A percentile compares a stretch with the other conserved stretches of the same genome.
These are phyloP conservation scores for Nidularia sp. DNA, from an alignment of 768 basidiomycete genomes.

Conservation along the genomic window DNA sequence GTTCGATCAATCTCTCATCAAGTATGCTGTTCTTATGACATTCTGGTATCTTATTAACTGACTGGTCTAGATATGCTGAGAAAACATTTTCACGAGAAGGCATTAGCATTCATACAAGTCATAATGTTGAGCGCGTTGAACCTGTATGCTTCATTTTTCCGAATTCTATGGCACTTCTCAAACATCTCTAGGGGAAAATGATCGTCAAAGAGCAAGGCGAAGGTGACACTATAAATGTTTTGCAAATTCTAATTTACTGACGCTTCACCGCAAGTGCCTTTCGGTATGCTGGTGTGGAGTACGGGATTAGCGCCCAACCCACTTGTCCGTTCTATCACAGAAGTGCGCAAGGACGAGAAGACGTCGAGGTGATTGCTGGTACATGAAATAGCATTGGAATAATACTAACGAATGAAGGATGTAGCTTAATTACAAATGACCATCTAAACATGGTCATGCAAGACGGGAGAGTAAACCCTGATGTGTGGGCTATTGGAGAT, in stretches of 20 bases:
- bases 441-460: constrained; percentile 57
- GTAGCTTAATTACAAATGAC: constrained; percentile 42
- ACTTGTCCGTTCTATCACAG: constrained; percentile 56
- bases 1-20: constrained; percentile 66
- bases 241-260: neutral
- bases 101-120: constrained; percentile 65
- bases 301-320: constrained; percentile 86
- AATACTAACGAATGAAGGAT: no score
- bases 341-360: constrained; percentile 50
- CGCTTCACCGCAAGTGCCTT: constrained; percentile 47
- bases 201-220: constrained; percentile 69
- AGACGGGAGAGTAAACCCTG: constrained; percentile 50
- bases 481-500: constrained; percentile 85
- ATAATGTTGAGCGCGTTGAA: constrained; percentile 70
- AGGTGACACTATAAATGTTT: constrained; percentile 30
- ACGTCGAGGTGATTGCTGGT: no score
- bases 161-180: neutral
- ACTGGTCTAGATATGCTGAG: constrained; percentile 51
- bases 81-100: constrained; percentile 72
- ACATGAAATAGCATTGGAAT: no score
- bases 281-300: constrained; percentile 84
- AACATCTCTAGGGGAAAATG: constrained; percentile 48
- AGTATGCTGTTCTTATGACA: constrained; percentile 30
- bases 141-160: constrained; percentile 27
- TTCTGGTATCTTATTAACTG: neutral